phyloP scores from a whole-genome alignment of 441 rosid species.

The Melastoma candidum region DNA sequence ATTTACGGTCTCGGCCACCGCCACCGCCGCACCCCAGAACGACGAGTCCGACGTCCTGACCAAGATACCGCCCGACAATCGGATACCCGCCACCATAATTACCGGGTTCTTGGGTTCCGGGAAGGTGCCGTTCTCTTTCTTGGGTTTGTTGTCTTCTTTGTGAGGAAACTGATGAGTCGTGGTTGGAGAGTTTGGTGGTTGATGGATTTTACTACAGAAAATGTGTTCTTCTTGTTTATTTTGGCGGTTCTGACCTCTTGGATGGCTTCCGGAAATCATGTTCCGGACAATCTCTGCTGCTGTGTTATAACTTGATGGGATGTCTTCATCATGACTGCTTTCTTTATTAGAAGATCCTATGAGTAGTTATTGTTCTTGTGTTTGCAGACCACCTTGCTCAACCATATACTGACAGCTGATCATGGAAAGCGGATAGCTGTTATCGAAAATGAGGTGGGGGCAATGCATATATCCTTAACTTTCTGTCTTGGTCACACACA shows the following conservation, averaged over 20 bases:
- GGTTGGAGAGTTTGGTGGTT: background rate
- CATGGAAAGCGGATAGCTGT: conserved; percentile 96
- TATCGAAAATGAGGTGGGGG: conserved; percentile 85
- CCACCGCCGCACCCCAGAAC: conserved; percentile 41
- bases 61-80: conserved; percentile 64
- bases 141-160: background rate
- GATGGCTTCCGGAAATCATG: too few relatives aligned
- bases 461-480: background rate
- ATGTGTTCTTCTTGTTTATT: too few relatives aligned
- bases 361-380: conserved; percentile 1
- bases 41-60: conserved; percentile 55
- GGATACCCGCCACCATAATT: conserved; percentile 92
- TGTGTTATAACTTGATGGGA: too few relatives aligned
- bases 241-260: too few relatives aligned
- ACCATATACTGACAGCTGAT: conserved; percentile 81
- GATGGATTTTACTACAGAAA: too few relatives aligned
- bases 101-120: conserved; percentile 95
- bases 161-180: background rate
- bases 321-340: background rate
- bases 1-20: conserved; percentile 43
- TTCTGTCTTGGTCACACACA: too few relatives aligned
- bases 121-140: conserved; percentile 34
- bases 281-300: too few relatives aligned
- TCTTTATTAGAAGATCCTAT: background rate
- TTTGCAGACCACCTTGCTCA: conserved; percentile 74